These are phyloP conservation scores for Cryptococcus amylolentus DNA, from an alignment of 1,284 basidiomycete species.

Conservation along the genomic window DNA sequence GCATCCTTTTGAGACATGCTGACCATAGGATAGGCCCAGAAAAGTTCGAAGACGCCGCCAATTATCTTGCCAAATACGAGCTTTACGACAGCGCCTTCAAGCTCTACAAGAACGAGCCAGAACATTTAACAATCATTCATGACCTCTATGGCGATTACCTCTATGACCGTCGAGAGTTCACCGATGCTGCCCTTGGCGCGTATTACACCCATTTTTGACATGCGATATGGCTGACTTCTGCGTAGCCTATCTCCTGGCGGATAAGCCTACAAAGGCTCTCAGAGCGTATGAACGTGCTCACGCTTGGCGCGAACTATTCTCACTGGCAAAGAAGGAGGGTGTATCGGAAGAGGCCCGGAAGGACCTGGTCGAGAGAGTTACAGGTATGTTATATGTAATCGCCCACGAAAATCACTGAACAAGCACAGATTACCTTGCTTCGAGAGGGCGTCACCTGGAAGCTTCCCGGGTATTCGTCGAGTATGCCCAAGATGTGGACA, in stretches of 20 bases:
- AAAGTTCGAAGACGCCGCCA: constrained; percentile 70
- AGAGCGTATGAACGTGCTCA: constrained; percentile 78
- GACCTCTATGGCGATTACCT: constrained; percentile 83
- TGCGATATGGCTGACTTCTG: no score
- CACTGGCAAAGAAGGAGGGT: constrained; percentile 59
- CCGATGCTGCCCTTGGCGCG: constrained; percentile 75
- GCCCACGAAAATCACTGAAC: not conserved
- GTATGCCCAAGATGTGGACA: constrained; percentile 75
- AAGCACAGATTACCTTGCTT: constrained; percentile 66
- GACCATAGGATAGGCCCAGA: constrained; percentile 17
- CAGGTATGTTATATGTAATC: constrained; percentile 55
- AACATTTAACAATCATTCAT: constrained; percentile 63
- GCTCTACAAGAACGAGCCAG: constrained; percentile 65
- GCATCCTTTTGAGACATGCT: not conserved
- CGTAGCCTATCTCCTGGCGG: constrained; percentile 69
- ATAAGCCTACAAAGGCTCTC: constrained; percentile 66
- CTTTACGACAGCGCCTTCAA: constrained; percentile 70
- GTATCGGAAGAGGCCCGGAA: constrained; percentile 57
- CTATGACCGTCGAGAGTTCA: constrained; percentile 76
- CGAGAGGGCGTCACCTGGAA: constrained; percentile 73
- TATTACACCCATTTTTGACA: not conserved
- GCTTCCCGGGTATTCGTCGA: constrained; percentile 82
- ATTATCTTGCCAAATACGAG: constrained; percentile 74
- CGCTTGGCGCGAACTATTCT: constrained; percentile 85
- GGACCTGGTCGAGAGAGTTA: constrained; percentile 66